Conservation (phyloP, 176 grass and related monocot genomes). For the Triticum aestivum region IWGSC_CS_RefSeq_v2.1 NC_057795.1:544750633-544751132, state of each 20-base stretch:
- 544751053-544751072: not conserved
- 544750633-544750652: not conserved
- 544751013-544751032: not conserved
- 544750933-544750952: not conserved
- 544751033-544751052: not conserved
- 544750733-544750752: constrained; percentile 4
- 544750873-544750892: constrained; percentile 28
- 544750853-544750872: constrained; percentile 25
- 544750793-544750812: constrained; percentile 44
- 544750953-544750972: not conserved
- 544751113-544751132: not conserved
- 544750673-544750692: not conserved
- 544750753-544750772: not conserved
- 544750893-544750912: constrained; percentile 30
- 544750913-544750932: constrained; percentile 7
- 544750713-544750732: not conserved
- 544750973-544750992: not conserved
- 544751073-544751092: not conserved
- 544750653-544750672: not conserved
- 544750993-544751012: not conserved
- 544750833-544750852: constrained; percentile 34
- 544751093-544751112: not conserved
- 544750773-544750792: constrained; percentile 26
- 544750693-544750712: not conserved
- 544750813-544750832: constrained; percentile 41